Evolutionary conservation across 257 asterid genomes (phyloP).

Genomic region (Nicotiana otophora): DNA sequence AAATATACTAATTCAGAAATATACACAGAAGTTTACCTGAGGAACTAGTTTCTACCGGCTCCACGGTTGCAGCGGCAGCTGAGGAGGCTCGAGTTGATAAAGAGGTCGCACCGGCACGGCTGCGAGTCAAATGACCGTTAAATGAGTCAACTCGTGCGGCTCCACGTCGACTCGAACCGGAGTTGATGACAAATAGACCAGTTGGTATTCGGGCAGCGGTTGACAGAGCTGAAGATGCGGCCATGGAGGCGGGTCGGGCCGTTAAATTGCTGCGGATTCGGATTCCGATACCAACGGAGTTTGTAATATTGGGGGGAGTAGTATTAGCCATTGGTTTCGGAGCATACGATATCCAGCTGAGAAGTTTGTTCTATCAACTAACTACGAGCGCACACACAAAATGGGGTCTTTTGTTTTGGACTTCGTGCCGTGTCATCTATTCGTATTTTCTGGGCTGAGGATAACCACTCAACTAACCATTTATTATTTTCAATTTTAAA

Average conservation of each 20-base stretch:
- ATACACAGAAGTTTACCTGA: slow-evolving; percentile 15
- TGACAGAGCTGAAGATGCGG: slow-evolving; percentile 5
- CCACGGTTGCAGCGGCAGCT: slow-evolving; percentile 9
- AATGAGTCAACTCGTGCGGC: slow-evolving; percentile 14
- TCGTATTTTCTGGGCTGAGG: not conserved
- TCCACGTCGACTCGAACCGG: not conserved
- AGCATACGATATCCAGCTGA: slow-evolving; percentile 14
- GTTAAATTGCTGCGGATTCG: slow-evolving; percentile 5
- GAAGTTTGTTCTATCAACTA: not conserved
- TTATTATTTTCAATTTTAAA: not conserved
- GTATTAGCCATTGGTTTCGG: slow-evolving; percentile 35
- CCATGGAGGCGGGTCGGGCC: not conserved
- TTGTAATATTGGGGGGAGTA: slow-evolving; percentile 9
- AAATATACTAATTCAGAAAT: not conserved
- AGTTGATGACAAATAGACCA: slow-evolving; percentile 3
- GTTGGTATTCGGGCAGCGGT: slow-evolving; percentile 8
- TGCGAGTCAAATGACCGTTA: slow-evolving; percentile 2
- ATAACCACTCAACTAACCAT: slow-evolving; percentile 2
- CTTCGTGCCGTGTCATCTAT: slow-evolving; percentile 4
- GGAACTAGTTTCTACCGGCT: slow-evolving; percentile 19
- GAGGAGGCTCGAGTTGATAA: slow-evolving; percentile 13
- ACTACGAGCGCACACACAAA: not conserved
- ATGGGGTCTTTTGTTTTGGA: not conserved
- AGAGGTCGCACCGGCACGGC: not conserved
- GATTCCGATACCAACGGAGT: slow-evolving; percentile 8